Evolutionary conservation across 192 early-diverging fungal species (phyloP).

Genomic region (Podochytrium sp.): DNA sequence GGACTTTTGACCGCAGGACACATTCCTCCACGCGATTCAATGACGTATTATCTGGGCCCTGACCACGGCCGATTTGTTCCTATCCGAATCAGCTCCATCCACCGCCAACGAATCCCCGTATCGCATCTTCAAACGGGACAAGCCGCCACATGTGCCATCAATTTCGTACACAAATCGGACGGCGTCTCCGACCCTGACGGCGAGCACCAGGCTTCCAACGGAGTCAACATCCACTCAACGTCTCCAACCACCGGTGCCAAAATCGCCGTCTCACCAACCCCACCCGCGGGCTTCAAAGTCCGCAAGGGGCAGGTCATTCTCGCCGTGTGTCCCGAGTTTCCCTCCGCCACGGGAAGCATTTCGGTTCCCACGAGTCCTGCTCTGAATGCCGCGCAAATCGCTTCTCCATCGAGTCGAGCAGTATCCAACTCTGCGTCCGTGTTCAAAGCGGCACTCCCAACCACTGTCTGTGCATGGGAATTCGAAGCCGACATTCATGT

Average conservation of each 20-base stretch:
- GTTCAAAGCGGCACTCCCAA: neutral
- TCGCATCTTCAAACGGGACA: conserved; percentile 70
- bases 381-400: neutral
- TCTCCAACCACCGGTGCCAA: neutral
- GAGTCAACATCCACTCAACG: neutral
- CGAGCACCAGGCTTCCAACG: neutral
- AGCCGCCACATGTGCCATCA: conserved; percentile 76
- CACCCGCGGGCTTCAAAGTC: conserved; percentile 34
- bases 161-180: conserved; percentile 21
- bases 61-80: conserved; percentile 71
- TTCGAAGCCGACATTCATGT: conserved; percentile 72
- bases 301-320: conserved; percentile 40
- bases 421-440: neutral
- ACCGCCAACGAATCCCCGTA: conserved; percentile 79
- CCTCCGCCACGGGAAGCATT: neutral
- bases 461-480: conserved; percentile 43
- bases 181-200: neutral
- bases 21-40: conserved; percentile 14
- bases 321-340: neutral
- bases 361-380: neutral
- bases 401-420: neutral
- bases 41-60: conserved; percentile 64
- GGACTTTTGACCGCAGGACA: conserved; percentile 47
- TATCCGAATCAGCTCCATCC: conserved; percentile 75
- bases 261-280: neutral